Evolutionary conservation across 2,329 filamentous ascomycete species (phyloP).

Genomic region (Emericellopsis atlantica): DNA sequence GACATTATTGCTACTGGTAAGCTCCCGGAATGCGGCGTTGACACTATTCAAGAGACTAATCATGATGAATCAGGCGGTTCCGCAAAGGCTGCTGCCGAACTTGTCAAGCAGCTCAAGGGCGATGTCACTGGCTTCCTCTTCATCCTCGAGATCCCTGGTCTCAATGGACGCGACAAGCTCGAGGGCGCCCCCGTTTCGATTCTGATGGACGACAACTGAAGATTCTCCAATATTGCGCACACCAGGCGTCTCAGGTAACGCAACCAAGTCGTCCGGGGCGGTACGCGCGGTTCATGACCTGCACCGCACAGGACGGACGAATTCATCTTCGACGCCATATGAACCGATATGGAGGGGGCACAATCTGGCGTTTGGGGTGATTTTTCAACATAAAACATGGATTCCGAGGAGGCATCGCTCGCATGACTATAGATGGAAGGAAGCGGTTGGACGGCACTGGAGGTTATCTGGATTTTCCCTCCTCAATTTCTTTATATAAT

Average conservation of each 20-base stretch:
- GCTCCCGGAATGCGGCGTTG: constrained; percentile 15
- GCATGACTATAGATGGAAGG: constrained; percentile 11
- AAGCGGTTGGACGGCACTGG: constrained; percentile 4
- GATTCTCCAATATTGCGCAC: too few species aligned
- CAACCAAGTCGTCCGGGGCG: too few species aligned
- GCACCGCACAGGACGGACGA: constrained; percentile 1
- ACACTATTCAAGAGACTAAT: too few species aligned
- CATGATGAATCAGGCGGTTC: constrained; percentile 57
- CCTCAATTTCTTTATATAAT: too few species aligned
- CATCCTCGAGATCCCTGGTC: constrained; percentile 87
- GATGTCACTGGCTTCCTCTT: constrained; percentile 84
- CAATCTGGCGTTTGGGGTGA: constrained; percentile 1
- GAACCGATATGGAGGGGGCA: not conserved
- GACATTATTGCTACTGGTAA: constrained; percentile 97
- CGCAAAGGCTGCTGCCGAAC: constrained; percentile 72
- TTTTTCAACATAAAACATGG: constrained; percentile 1
- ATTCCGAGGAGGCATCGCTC: constrained; percentile 6
- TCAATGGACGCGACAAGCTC: constrained; percentile 86
- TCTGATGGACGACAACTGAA: constrained; percentile 49
- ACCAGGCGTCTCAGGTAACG: too few species aligned
- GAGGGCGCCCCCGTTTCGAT: constrained; percentile 67
- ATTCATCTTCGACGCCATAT: not conserved
- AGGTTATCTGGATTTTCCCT: too few species aligned
- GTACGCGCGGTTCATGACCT: too few species aligned
- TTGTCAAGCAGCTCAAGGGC: constrained; percentile 78